These are phyloP conservation scores for Ceratobasidium sp. DNA, from an alignment of 1,284 basidiomycete genomes.

Conservation along the genomic window DNA sequence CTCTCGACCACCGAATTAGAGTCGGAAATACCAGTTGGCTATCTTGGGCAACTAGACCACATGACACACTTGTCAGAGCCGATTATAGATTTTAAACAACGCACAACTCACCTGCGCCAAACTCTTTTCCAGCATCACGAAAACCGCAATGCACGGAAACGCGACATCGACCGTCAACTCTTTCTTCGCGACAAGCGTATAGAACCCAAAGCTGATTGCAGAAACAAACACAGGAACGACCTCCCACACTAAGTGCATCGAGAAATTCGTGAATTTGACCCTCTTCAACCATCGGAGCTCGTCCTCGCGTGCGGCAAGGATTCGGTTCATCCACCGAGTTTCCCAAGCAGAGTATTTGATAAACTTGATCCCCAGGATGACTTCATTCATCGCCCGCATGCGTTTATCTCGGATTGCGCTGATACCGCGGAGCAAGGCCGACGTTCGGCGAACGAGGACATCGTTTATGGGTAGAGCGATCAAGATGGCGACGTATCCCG, in stretches of 20 bases:
- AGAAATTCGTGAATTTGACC: not conserved
- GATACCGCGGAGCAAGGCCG: not conserved
- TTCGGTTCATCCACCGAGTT: slow-evolving; percentile 29
- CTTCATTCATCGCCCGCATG: slow-evolving; percentile 40
- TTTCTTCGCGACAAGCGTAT: slow-evolving; percentile 16
- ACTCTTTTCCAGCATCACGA: slow-evolving; percentile 33
- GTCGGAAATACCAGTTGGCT: slow-evolving; percentile 26
- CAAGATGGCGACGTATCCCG: slow-evolving; percentile 33
- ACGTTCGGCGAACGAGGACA: slow-evolving; percentile 50
- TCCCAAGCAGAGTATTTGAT: slow-evolving; percentile 41
- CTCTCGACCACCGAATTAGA: not conserved
- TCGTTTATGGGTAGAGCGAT: slow-evolving; percentile 34
- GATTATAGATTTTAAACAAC: no score
- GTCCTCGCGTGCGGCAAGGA: slow-evolving; percentile 7
- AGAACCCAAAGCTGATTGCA: slow-evolving; percentile 25
- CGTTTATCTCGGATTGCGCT: slow-evolving; percentile 75
- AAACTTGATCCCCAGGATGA: slow-evolving; percentile 40
- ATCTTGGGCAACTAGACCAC: slow-evolving; percentile 38
- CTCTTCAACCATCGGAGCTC: slow-evolving; percentile 31
- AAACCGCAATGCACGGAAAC: slow-evolving; percentile 35
- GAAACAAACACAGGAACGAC: slow-evolving; percentile 26
- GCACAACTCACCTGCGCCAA: slow-evolving; percentile 32
- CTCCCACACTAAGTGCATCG: slow-evolving; percentile 30
- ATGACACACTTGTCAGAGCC: not conserved
- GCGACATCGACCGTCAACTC: slow-evolving; percentile 38